Base-by-base conservation (phyloP, 441 rosid genomes). In the Adansonia gregorii region DNA sequence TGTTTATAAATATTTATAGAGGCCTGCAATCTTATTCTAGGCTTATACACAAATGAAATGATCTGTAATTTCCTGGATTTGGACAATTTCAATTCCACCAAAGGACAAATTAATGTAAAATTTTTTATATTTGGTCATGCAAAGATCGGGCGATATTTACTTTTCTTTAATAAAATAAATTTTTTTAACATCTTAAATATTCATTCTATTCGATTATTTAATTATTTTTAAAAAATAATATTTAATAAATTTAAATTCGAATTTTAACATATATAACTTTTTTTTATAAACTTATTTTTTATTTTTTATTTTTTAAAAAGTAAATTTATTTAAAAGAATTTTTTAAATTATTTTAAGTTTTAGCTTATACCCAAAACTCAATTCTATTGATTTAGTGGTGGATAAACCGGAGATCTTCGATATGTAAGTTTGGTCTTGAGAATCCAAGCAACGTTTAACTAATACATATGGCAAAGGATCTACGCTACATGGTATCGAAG, bases 41-140 rank as follows among this genome's bases (percentile, higher is more conserved):
- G 9, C 27, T 35, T 24, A 24, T 24, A 10, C 15, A 14, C 11
- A 67, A 46, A 4, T 17, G 15, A 46, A 68, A 20, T 68, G 56
- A 69, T 24, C 59, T 69, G 73, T 69, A 69, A 6, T 27, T 69
- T 20, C 19, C 58, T 51, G 59, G 73, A 49, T 24, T 69, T 14
- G 59, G 73, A 69, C 58, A 20, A 19, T 45, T 19, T 45, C 39
- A 46, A 46, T 67, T 49, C 41, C 73, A 49, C 73, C 11, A 48
- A 49, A 51, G 9, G 17, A 69, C 73, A 49, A 69, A 69, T 22
- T 20, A 58, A 22, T 24, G 43, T 6, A 6, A 46, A 68, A 2
- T 35, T 22, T 46, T 68, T 20, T 68, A 20, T 46, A 22, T 68
- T 68, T 11, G 8, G 17, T 14, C 41, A 11, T 27, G 41, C 0